A percentile compares a stretch with the other conserved stretches of the same genome.
Evolutionary conservation across 1,284 basidiomycete genomes (phyloP).

Genomic region (Serendipita sp.): DNA sequence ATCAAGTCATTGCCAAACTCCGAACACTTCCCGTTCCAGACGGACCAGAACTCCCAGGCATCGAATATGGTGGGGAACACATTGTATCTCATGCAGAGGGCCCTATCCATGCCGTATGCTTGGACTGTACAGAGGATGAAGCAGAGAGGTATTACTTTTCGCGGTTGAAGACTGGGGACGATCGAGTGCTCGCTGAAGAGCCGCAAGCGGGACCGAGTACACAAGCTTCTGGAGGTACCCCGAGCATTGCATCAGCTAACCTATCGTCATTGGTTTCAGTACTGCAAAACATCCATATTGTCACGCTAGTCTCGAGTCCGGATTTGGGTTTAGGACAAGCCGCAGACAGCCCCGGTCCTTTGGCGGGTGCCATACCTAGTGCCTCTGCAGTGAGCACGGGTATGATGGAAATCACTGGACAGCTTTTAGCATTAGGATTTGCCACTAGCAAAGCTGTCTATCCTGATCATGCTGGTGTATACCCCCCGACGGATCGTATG

Average conservation of each 20-base stretch:
- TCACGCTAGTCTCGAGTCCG: constrained; percentile 39
- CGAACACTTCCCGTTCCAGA: constrained; percentile 32
- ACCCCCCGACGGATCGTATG: constrained; percentile 61
- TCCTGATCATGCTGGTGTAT: constrained; percentile 57
- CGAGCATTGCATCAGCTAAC: constrained; percentile 34
- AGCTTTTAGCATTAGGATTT: constrained; percentile 61
- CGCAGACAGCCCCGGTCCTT: constrained; percentile 35
- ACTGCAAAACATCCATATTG: constrained; percentile 41
- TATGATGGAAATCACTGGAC: constrained; percentile 52
- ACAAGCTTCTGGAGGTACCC: constrained; percentile 14
- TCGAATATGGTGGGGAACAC: constrained; percentile 1
- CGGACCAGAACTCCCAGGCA: constrained; percentile 11
- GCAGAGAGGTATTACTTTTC: constrained; percentile 25
- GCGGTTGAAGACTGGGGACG: constrained; percentile 9
- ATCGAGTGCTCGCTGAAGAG: background rate
- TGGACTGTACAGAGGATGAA: constrained; percentile 45
- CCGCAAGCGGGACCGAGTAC: constrained; percentile 21
- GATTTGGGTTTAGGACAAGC: constrained; percentile 49
- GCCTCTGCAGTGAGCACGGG: constrained; percentile 55
- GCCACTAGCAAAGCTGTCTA: constrained; percentile 50
- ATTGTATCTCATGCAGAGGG: constrained; percentile 15
- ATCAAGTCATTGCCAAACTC: constrained; percentile 53
- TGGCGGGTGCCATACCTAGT: constrained; percentile 59
- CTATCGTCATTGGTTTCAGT: constrained; percentile 34
- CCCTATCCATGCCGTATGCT: constrained; percentile 57